These are phyloP conservation scores for Verbascum thapsus DNA, from an alignment of 257 asterid genomes.

Conservation along the genomic window DNA sequence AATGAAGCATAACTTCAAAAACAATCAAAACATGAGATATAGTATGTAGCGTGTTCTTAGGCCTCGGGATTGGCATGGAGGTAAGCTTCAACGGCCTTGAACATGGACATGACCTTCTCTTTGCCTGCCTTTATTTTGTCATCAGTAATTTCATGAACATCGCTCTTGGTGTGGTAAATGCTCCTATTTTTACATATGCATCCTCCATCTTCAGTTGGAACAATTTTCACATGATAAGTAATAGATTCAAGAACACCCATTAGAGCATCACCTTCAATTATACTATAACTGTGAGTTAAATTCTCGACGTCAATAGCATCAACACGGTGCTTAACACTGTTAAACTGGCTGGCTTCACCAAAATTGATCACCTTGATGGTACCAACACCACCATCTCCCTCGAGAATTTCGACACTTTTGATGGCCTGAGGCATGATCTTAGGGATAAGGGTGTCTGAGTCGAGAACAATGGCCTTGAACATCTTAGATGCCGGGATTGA, in stretches of 20 bases:
- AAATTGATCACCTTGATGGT: slow-evolving; percentile 34
- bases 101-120: slow-evolving; percentile 27
- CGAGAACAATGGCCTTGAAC: slow-evolving; percentile 40
- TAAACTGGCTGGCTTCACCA: slow-evolving; percentile 36
- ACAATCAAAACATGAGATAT: no score
- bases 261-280: slow-evolving; percentile 42
- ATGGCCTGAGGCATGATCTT: slow-evolving; percentile 40
- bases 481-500: slow-evolving; percentile 36
- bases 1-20: no score
- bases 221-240: slow-evolving; percentile 35
- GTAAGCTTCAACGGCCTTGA: slow-evolving; percentile 40
- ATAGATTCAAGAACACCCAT: slow-evolving; percentile 32
- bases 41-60: no score
- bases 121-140: slow-evolving; percentile 44
- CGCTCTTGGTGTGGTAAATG: slow-evolving; percentile 40
- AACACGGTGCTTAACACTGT: slow-evolving; percentile 40
- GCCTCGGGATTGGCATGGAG: slow-evolving; percentile 32
- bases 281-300: slow-evolving; percentile 33
- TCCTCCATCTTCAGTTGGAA: slow-evolving; percentile 36
- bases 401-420: slow-evolving; percentile 31
- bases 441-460: slow-evolving; percentile 39
- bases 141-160: slow-evolving; percentile 25
- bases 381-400: slow-evolving; percentile 48
- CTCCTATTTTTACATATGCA: slow-evolving; percentile 32
- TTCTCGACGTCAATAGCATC: slow-evolving; percentile 37